phyloP scores from a whole-genome alignment of 192 early-diverging fungal genomes.

The Entomortierella parvispora region DNA sequence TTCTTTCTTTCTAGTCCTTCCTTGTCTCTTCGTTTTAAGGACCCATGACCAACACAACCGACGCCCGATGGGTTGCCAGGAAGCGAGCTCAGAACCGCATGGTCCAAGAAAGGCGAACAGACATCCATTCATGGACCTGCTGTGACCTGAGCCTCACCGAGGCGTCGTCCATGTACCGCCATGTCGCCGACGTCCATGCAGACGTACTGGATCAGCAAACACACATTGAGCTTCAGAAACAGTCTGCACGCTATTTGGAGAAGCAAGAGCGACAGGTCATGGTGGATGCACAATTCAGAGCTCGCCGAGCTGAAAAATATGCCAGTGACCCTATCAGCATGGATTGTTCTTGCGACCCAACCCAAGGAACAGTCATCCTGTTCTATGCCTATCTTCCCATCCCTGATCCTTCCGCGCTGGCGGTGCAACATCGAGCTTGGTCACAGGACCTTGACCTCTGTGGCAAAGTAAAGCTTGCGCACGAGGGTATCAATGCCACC shows the following conservation, averaged over 20 bases:
- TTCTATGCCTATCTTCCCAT: slow-evolving; percentile 60
- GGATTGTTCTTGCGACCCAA: slow-evolving; percentile 49
- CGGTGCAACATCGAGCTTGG: slow-evolving; percentile 48
- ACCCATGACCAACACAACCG: not conserved
- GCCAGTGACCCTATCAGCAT: slow-evolving; percentile 56
- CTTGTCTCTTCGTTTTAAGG: not conserved
- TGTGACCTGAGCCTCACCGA: slow-evolving; percentile 12
- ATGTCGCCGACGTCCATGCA: slow-evolving; percentile 20
- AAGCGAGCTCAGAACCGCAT: slow-evolving; percentile 18
- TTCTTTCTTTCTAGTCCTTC: not conserved
- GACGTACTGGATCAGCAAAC: slow-evolving; percentile 18
- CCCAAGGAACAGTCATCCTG: slow-evolving; percentile 55
- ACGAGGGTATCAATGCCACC: slow-evolving; percentile 75
- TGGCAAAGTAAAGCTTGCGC: slow-evolving; percentile 63
- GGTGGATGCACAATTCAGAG: slow-evolving; percentile 7
- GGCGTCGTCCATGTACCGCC: slow-evolving; percentile 25
- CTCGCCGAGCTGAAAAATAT: slow-evolving; percentile 42
- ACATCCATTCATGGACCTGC: slow-evolving; percentile 21
- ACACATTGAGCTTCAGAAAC: not conserved
- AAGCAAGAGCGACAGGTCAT: too few relatives aligned
- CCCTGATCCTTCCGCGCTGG: slow-evolving; percentile 44
- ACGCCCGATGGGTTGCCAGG: slow-evolving; percentile 15
- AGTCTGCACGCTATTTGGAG: not conserved
- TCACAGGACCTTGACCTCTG: slow-evolving; percentile 43
- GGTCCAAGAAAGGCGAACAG: slow-evolving; percentile 17